Conservation (phyloP, 2,329 filamentous ascomycete genomes). For the Ophiocordyceps unilateralis region DNA sequence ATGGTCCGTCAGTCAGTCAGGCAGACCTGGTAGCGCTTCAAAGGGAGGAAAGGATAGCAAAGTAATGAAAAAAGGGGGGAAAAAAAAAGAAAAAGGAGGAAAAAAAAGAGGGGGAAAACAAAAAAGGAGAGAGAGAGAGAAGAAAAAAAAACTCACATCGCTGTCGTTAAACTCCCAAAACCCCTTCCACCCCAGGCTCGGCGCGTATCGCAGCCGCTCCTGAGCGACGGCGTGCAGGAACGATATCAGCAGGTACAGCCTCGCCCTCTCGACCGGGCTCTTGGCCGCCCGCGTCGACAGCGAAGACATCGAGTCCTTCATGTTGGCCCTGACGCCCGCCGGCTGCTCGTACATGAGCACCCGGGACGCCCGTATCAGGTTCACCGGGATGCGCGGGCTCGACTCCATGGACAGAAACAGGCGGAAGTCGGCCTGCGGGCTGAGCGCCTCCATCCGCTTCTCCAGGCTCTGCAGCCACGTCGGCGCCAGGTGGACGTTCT, state of each 20-base stretch:
- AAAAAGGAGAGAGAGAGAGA: background rate
- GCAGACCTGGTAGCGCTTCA: too few species aligned
- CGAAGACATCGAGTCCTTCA: constrained; percentile 90
- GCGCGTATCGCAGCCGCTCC: constrained; percentile 85
- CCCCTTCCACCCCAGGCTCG: constrained; percentile 88
- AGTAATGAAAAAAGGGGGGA: too few species aligned
- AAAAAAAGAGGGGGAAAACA: background rate
- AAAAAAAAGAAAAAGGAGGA: too few species aligned
- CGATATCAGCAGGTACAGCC: constrained; percentile 77
- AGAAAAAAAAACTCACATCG: constrained; percentile 50
- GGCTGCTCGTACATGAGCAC: constrained; percentile 98
- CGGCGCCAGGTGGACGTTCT: constrained; percentile 94
- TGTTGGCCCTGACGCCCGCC: constrained; percentile 88
- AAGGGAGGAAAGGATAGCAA: too few species aligned
- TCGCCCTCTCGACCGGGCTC: constrained; percentile 75
- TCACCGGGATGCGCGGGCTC: constrained; percentile 91
- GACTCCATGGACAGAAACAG: constrained; percentile 97
- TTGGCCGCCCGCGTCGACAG: constrained; percentile 60
- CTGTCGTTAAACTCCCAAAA: constrained; percentile 99
- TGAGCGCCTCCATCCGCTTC: constrained; percentile 90
- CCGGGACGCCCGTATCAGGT: constrained; percentile 78
- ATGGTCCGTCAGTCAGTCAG: too few species aligned
- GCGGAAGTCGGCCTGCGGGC: constrained; percentile 82
- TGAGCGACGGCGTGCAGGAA: constrained; percentile 95
- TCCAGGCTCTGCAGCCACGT: constrained; percentile 95